Evolutionary conservation across 225 moss, liverwort and hornwort genomes (phyloP).

Genomic region (Sphagnum contortum): DNA sequence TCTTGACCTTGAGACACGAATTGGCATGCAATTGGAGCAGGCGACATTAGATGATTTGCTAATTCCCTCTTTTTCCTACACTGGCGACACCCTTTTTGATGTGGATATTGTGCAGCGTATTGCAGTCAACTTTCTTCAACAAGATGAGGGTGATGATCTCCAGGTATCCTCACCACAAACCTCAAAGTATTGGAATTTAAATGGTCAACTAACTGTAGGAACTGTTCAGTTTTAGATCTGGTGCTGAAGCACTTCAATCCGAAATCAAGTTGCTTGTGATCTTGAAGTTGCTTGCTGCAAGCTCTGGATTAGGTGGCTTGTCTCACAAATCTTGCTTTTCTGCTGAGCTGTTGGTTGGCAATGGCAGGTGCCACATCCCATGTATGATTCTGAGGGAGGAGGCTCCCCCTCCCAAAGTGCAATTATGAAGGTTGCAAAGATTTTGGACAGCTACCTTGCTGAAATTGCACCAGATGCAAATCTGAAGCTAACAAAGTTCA

Average conservation of each 20-base stretch:
- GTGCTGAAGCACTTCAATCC: too few relatives aligned
- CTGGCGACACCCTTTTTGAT: constrained; percentile 92
- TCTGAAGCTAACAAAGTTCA: constrained; percentile 87
- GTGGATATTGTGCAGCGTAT: constrained; percentile 97
- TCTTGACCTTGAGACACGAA: constrained; percentile 86
- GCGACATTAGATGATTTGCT: constrained; percentile 88
- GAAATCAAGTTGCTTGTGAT: too few relatives aligned
- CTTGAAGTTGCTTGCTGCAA: too few relatives aligned
- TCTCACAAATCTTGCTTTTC: too few relatives aligned
- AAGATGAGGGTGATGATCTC: constrained; percentile 76
- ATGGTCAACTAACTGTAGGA: too few relatives aligned
- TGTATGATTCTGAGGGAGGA: constrained; percentile 90
- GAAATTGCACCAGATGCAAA: constrained; percentile 99
- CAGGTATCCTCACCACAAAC: constrained; percentile 15
- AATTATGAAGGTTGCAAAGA: constrained; percentile 96
- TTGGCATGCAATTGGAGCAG: constrained; percentile 93
- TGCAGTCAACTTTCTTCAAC: constrained; percentile 83
- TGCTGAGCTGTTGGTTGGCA: too few relatives aligned
- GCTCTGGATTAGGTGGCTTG: too few relatives aligned
- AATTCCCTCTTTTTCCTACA: constrained; percentile 95
- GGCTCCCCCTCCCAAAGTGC: constrained; percentile 92
- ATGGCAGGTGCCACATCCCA: constrained; percentile 37
- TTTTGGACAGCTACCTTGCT: constrained; percentile 89
- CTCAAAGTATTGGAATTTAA: too few relatives aligned
- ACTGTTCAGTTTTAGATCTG: too few relatives aligned